Percentiles rank a stretch among this genome's conserved stretches.
Evolutionary conservation across 2,329 filamentous ascomycete genomes (phyloP).

Genomic region (Aurifilum marmelostoma): DNA sequence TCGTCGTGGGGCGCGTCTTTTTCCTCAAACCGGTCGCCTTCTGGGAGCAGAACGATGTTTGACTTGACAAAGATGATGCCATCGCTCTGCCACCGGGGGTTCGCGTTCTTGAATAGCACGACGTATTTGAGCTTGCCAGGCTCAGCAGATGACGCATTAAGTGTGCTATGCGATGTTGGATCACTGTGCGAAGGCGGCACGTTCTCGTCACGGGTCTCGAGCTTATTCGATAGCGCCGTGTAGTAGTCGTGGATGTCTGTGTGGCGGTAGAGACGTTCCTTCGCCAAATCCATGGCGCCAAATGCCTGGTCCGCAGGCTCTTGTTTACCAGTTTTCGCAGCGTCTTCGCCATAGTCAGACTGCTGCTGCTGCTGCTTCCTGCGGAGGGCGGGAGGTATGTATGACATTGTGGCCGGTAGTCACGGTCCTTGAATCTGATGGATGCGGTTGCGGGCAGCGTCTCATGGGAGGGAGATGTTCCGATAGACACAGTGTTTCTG

Average conservation of each 20-base stretch:
- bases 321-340: background rate
- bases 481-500: background rate
- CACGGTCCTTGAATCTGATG: background rate
- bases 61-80: conserved; percentile 15
- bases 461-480: background rate
- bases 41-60: background rate
- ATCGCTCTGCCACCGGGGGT: conserved; percentile 4
- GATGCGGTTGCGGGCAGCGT: background rate
- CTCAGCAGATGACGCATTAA: background rate
- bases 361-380: background rate
- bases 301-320: background rate
- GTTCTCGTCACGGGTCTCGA: background rate
- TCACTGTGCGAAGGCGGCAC: no score
- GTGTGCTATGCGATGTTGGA: background rate
- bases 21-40: background rate
- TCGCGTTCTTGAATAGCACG: conserved; percentile 9
- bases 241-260: background rate
- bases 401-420: background rate
- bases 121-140: conserved; percentile 7
- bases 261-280: background rate
- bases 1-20: background rate
- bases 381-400: conserved; percentile 1
- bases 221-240: no score
- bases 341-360: background rate
- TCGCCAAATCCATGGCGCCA: no score